A percentile compares a stretch with the other conserved stretches of the same genome.
Conservation (phyloP, 805 yeast species). For the Wickerhamomyces pijperi region DNA sequence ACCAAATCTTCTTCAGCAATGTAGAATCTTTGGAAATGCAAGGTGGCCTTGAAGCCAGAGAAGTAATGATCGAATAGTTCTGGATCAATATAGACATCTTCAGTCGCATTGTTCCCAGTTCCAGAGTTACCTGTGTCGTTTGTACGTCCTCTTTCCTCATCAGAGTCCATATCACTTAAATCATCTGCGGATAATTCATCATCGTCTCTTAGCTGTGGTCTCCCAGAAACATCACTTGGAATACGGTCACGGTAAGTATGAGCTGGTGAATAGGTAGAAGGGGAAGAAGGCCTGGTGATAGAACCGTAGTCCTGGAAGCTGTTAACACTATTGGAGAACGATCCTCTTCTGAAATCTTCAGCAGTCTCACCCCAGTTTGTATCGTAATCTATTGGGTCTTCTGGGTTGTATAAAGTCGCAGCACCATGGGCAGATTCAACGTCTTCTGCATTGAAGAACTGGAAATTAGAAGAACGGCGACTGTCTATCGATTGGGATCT, state of each 20-base stretch:
- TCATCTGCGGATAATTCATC: conserved; percentile 21
- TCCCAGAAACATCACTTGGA: conserved; percentile 23
- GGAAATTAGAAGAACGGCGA: conserved; percentile 35
- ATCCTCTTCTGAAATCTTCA: conserved; percentile 31
- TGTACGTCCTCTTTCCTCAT: conserved; percentile 16
- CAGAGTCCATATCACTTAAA: conserved; percentile 23
- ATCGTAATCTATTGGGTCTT: conserved; percentile 51
- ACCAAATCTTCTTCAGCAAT: conserved; percentile 93
- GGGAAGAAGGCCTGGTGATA: conserved; percentile 13
- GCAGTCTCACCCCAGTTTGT: conserved; percentile 48
- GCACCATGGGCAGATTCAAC: conserved; percentile 83
- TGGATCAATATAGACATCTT: conserved; percentile 16
- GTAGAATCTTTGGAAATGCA: conserved; percentile 69
- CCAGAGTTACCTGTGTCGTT: conserved; percentile 7
- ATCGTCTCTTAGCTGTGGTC: conserved; percentile 19
- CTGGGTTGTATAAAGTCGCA: conserved; percentile 55
- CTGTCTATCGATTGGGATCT: conserved; percentile 22
- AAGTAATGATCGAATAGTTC: conserved; percentile 33
- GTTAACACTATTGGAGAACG: conserved; percentile 18
- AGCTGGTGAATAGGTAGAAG: conserved; percentile 23
- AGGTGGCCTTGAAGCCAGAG: conserved; percentile 29
- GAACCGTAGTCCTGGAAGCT: conserved; percentile 15
- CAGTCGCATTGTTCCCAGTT: conserved; percentile 7
- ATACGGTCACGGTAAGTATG: conserved; percentile 26
- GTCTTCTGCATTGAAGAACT: conserved; percentile 75